Conservation (phyloP, 306 rosid genomes). For the Vigna angularis region DNA sequence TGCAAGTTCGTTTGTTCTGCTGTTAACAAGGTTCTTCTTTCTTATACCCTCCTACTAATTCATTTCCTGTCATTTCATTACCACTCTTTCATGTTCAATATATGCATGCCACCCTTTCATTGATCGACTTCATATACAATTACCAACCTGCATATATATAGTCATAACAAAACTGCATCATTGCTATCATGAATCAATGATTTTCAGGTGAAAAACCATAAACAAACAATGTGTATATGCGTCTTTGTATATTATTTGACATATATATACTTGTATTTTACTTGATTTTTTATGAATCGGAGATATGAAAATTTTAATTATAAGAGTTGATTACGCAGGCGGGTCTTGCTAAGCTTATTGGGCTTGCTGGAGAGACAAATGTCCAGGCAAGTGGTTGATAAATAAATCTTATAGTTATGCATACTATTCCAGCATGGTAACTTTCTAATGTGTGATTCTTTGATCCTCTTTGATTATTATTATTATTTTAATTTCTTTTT, state of each 20-base stretch:
- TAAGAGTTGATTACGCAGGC: constrained; percentile 57
- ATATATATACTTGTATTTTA: background rate
- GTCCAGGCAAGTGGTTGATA: constrained; percentile 68
- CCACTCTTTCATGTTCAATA: too few species aligned
- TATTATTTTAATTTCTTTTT: background rate
- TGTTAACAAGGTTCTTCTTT: constrained; percentile 56
- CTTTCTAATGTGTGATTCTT: background rate
- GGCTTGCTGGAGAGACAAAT: constrained; percentile 96
- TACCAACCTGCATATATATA: too few species aligned
- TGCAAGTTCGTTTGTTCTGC: constrained; percentile 93
- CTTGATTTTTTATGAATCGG: background rate
- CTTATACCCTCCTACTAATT: too few species aligned
- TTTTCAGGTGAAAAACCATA: too few species aligned
- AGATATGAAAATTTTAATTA: background rate
- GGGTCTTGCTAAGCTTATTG: constrained; percentile 93
- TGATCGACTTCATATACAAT: too few species aligned
- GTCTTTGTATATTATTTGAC: too few species aligned
- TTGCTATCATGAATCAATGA: too few species aligned
- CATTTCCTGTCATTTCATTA: too few species aligned
- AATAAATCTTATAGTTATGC: background rate
- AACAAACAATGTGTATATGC: too few species aligned
- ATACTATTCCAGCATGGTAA: background rate
- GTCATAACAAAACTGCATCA: too few species aligned
- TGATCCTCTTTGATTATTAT: background rate
- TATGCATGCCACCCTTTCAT: too few species aligned